Evolutionary conservation across 805 yeast species (phyloP).

Genomic region (Zygoascus flipseniorum): DNA sequence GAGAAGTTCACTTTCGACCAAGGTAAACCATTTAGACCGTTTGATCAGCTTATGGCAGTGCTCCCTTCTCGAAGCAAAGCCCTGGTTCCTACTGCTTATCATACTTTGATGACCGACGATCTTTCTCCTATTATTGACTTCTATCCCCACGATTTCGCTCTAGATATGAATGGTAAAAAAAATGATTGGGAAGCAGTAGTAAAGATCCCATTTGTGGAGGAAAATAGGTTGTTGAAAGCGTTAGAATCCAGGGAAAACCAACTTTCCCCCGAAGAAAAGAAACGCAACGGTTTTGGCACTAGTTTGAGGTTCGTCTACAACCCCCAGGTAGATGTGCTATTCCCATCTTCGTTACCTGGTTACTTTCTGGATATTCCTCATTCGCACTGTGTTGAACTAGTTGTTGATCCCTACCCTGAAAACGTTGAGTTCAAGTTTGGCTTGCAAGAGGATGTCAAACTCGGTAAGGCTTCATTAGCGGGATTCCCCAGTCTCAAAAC

Average conservation of each 20-base stretch:
- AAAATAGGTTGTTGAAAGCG: constrained; percentile 60
- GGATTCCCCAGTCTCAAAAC: constrained; percentile 85
- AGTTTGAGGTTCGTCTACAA: constrained; percentile 64
- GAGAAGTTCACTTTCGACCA: constrained; percentile 49
- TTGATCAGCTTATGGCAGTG: constrained; percentile 95
- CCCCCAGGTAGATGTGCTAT: constrained; percentile 61
- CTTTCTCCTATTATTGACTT: constrained; percentile 82
- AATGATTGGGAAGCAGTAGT: constrained; percentile 98
- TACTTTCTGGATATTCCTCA: constrained; percentile 70
- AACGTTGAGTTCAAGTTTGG: constrained; percentile 36
- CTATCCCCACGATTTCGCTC: constrained; percentile 79
- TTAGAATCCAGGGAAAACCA: constrained; percentile 56
- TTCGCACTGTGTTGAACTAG: constrained; percentile 65
- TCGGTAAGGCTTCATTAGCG: constrained; percentile 66
- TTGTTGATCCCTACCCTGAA: constrained; percentile 26
- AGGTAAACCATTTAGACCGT: constrained; percentile 82
- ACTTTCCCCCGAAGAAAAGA: constrained; percentile 60
- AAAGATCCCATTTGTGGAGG: constrained; percentile 84
- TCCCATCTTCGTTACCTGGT: constrained; percentile 69
- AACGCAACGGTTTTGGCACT: constrained; percentile 66
- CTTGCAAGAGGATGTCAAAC: constrained; percentile 53
- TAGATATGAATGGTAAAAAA: constrained; percentile 90
- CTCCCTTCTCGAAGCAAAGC: constrained; percentile 83
- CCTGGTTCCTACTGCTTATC: constrained; percentile 68
- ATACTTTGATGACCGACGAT: constrained; percentile 78